Conservation (phyloP, 169 alveolate species). For the Plasmodium vivax region DNA sequence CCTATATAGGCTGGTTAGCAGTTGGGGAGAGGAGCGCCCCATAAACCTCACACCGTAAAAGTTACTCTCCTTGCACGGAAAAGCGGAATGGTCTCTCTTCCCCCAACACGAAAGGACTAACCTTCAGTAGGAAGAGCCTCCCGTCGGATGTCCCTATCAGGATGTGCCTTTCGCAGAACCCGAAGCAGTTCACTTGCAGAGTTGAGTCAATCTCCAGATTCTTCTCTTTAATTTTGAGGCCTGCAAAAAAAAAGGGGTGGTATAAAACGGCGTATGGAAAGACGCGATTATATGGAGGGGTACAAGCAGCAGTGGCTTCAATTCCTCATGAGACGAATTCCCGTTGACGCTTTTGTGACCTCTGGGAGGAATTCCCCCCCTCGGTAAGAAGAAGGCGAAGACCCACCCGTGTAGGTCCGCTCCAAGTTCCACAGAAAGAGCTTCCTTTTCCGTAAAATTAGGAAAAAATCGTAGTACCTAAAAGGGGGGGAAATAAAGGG, state of each 20-base stretch:
- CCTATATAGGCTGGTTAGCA: neutral
- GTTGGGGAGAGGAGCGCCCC: neutral
- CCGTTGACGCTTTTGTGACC: neutral
- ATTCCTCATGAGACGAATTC: neutral
- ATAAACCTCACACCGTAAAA: neutral
- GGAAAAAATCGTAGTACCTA: conserved; percentile 53
- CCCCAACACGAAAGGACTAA: neutral
- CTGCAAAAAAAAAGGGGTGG: neutral
- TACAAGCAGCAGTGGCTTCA: neutral
- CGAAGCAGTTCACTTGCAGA: conserved; percentile 26
- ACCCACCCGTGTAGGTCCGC: conserved; percentile 43
- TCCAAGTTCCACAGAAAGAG: conserved; percentile 50
- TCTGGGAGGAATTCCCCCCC: neutral
- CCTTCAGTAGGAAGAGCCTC: conserved; percentile 3
- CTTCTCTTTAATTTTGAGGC: conserved; percentile 42
- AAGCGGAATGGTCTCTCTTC: neutral
- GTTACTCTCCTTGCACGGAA: neutral
- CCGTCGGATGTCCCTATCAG: conserved; percentile 53
- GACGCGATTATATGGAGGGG: neutral
- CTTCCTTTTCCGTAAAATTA: conserved; percentile 30
- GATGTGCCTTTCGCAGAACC: conserved; percentile 8
- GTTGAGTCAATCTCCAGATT: conserved; percentile 33
- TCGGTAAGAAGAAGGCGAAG: neutral
- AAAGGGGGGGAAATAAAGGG: neutral
- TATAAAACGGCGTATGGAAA: neutral